Evolutionary conservation across 129 eudicot species (phyloP).

Genomic region (Apium graveolens): DNA sequence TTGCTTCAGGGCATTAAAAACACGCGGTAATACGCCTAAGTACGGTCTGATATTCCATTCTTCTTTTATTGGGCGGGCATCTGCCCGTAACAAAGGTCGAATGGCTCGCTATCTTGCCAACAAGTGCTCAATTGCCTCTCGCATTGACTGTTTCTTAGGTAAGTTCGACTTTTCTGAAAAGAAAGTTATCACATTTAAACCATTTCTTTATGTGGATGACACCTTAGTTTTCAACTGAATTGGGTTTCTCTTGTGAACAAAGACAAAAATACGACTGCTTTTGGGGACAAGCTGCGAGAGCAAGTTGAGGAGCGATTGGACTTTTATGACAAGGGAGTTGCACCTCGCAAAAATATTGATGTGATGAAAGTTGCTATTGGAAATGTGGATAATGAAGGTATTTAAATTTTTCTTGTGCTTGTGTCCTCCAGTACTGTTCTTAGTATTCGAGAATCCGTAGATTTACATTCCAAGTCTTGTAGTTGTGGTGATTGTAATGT

Average conservation of each 20-base stretch:
- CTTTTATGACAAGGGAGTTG: slow-evolving; percentile 53
- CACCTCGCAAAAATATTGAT: slow-evolving; percentile 93
- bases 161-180: not conserved
- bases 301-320: slow-evolving; percentile 29
- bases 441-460: not conserved
- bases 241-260: slow-evolving; percentile 5
- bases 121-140: slow-evolving; percentile 92
- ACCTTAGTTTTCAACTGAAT: not conserved
- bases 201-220: not conserved
- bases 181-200: not conserved
- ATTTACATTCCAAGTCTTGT: not conserved
- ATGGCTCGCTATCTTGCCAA: slow-evolving; percentile 99
- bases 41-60: slow-evolving; percentile 95
- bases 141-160: slow-evolving; percentile 88
- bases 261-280: slow-evolving; percentile 61
- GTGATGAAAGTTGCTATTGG: slow-evolving; percentile 87
- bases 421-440: too few relatives aligned
- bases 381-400: slow-evolving; percentile 48
- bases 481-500: not conserved
- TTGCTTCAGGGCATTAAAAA: slow-evolving; percentile 73
- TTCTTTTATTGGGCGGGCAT: slow-evolving; percentile 90
- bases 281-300: slow-evolving; percentile 88
- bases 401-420: not conserved
- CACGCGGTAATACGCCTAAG: slow-evolving; percentile 90
- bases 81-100: slow-evolving; percentile 85